phyloP scores from a whole-genome alignment of 352 stramenopile genomes.

The Phytophthora fragariae region DNA sequence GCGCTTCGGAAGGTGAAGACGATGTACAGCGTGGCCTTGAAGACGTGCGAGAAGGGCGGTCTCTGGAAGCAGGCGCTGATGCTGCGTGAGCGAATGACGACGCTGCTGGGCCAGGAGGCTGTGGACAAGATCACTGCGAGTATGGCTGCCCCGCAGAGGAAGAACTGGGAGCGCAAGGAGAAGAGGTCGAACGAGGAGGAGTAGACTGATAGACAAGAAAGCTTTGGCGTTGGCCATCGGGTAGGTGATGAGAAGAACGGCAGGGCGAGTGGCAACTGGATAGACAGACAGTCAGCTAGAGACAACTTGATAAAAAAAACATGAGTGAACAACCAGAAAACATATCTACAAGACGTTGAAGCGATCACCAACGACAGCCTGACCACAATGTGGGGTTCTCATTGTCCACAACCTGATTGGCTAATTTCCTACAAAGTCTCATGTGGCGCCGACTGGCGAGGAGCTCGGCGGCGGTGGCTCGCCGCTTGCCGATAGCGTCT shows the following conservation, averaged over 20 bases:
- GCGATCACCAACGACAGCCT: too few relatives aligned
- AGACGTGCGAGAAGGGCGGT: conserved; percentile 55
- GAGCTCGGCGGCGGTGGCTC: conserved; percentile 12
- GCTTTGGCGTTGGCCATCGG: background rate
- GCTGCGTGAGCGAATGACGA: conserved; percentile 55
- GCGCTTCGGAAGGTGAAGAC: conserved; percentile 57
- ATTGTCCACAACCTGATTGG: conserved; percentile 17
- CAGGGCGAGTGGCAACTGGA: too few relatives aligned
- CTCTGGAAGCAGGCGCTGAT: conserved; percentile 69
- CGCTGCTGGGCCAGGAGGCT: conserved; percentile 47
- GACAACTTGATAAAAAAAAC: conserved; percentile 20
- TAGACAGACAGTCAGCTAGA: conserved; percentile 6
- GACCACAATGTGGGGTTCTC: too few relatives aligned
- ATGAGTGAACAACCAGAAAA: conserved; percentile 6
- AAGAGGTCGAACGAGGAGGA: conserved; percentile 28
- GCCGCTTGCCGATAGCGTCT: background rate
- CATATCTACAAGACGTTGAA: too few relatives aligned
- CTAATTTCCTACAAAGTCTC: conserved; percentile 3
- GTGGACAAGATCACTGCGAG: conserved; percentile 39
- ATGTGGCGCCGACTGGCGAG: conserved; percentile 33
- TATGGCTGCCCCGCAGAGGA: conserved; percentile 17
- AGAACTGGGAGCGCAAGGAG: conserved; percentile 31
- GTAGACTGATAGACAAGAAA: conserved; percentile 29
- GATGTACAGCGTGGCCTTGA: conserved; percentile 66
- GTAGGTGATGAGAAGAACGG: too few relatives aligned